Evolutionary conservation across 768 basidiomycete species (phyloP), one percentile per base, ranked within the genome.

Genomic region (Leccinellum albellum): DNA sequence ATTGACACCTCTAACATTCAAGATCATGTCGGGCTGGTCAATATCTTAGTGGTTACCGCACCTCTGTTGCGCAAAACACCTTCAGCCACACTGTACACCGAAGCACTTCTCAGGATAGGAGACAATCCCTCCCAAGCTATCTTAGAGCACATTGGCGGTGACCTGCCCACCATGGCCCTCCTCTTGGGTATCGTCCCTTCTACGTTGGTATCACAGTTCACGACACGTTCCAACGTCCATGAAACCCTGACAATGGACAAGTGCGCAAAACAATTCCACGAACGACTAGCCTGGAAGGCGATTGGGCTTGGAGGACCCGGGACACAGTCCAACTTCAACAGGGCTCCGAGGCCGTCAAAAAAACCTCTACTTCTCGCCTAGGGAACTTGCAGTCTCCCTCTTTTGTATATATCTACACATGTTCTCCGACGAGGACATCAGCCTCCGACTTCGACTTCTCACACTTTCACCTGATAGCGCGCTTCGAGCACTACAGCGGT

Each of bases 1-100:
- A 72, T 72, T 20, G 70, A 72, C 8, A 70, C 70, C 6, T 72
- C 72, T 0, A 72, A 72, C 10, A 23, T 73, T 15, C 14, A 61
- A 24, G 70, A 72, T 23, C 57, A 67, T 6, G 31, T 56, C 1
- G 72, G 70, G 1, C 53, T 72, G 1, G 12, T 73, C n/a, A 72
- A 72, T 21, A 3, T 72, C 21, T 45, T 72, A 17, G 57, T 61
- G 13, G 66, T 58, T 8, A 59, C 66, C 1, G 60, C 54, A 21
- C 66, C 69, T 6, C 60, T 72, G 12, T 57, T 73, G 24, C 10
- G 51, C 29, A 58, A 45, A 50, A 51, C 61, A 3, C 48, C 60
- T 12, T 66, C 57, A 0, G 59, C 73, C 15, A 64, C 64, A 6
- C 28, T 72, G 13, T 73, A 71, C 46, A 72, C 69, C 0, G 71